Base-by-base conservation (phyloP, 148 eudicot species). In the Bassia scoparia region DNA sequence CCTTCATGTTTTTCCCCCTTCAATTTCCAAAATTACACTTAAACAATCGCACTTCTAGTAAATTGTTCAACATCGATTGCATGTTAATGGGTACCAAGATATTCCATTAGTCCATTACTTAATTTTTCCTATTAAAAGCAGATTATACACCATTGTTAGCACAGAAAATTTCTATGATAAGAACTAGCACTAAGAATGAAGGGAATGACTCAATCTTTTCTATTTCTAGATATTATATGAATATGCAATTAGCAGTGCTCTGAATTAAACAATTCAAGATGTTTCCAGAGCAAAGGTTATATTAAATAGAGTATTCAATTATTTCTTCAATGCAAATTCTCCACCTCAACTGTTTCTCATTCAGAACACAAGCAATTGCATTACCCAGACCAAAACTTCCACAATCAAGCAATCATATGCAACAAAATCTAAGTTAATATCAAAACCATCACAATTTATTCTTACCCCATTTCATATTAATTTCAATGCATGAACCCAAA, bases 231-330 rank as follows among this genome's bases (percentile, higher is more conserved):
- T n/a, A 60, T 30, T 37, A 56, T 15, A 37, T 56, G 21, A 44
- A 35, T 5, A 21, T 35, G 35, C 24, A 23, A 13, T 16, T 26
- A 62, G n/a, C n/a, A n/a, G n/a, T n/a, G n/a, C n/a, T n/a, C n/a
- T n/a, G n/a, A 55, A 70, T 34, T 41, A 53, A 70, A 35, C 6
- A 54, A 70, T 70, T 70, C 2, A 4, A 33, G 72, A 20, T 69
- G 60, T 31, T 33, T 15, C 26, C 1, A 69, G 26, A 52, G 26
- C 60, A 70, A 30, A 50, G 27, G 44, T 54, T n/a, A 15, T 2
- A 41, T 41, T 2, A 41, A 2, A 41, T 7, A 41, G 44, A 6
- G 7, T 41, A 41, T 41, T 2, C 44, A 7, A 12, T 12, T 41
- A 67, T 6, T 30, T 62, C n/a, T n/a, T n/a, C n/a, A n/a, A 70